Evolutionary conservation across 352 stramenopile genomes (phyloP).

Genomic region (Phytophthora chlamydospora): DNA sequence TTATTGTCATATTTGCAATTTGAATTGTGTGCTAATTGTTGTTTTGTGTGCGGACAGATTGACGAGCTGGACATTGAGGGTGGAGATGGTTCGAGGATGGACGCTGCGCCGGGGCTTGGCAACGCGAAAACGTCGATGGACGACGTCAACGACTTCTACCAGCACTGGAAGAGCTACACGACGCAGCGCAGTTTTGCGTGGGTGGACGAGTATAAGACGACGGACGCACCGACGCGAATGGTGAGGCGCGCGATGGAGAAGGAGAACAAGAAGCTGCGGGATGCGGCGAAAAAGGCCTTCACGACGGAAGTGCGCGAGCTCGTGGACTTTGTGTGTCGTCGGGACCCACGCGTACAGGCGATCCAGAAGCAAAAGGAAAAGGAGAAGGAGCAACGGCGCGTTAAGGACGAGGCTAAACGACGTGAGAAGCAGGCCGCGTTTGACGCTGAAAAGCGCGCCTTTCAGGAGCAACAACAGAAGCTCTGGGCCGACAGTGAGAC

Average conservation of each 20-base stretch:
- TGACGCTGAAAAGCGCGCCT: conserved; percentile 62
- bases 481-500: conserved; percentile 58
- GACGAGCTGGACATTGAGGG: conserved; percentile 64
- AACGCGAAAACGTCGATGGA: conserved; percentile 45
- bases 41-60: conserved; percentile 48
- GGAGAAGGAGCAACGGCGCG: conserved; percentile 52
- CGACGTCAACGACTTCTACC: conserved; percentile 76
- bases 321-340: conserved; percentile 83
- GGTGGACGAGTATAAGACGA: conserved; percentile 86
- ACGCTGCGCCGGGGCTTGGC: conserved; percentile 57
- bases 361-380: conserved; percentile 75
- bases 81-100: conserved; percentile 11
- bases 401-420: conserved; percentile 61
- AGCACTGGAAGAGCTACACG: conserved; percentile 81
- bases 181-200: conserved; percentile 77
- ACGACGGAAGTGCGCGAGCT: conserved; percentile 80
- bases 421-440: conserved; percentile 65
- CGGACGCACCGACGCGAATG: conserved; percentile 75
- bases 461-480: conserved; percentile 73
- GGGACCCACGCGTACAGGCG: conserved; percentile 71
- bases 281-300: conserved; percentile 79
- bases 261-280: conserved; percentile 89
- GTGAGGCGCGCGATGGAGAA: conserved; percentile 88
- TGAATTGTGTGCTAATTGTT: neutral
- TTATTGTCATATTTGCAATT: conserved; percentile 1